phyloP scores from a whole-genome alignment of 2,329 filamentous ascomycete genomes.

The Exutisphaerella laricina region DNA sequence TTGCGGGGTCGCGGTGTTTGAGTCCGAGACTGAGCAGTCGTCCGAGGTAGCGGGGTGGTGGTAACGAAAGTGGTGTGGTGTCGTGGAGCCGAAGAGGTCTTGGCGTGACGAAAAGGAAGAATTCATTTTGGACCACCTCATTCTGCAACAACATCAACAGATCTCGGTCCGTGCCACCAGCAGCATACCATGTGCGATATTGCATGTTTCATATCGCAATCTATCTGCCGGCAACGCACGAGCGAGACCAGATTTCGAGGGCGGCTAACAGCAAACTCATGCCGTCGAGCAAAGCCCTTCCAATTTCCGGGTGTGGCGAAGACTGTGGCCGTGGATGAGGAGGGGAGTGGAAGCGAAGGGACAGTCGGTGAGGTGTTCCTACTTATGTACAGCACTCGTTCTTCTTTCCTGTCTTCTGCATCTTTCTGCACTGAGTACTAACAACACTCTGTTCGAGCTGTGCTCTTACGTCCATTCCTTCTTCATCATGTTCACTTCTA shows the following conservation, averaged over 20 bases:
- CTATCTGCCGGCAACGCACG: conserved; percentile 5
- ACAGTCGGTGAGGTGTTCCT: neutral
- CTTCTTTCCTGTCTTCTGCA: neutral
- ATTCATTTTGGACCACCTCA: no score
- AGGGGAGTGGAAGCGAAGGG: neutral
- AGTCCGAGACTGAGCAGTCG: no score
- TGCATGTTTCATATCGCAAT: conserved; percentile 5
- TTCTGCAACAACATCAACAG: no score
- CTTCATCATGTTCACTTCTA: conserved; percentile 19
- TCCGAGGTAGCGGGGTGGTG: no score
- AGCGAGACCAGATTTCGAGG: neutral
- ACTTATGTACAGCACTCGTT: neutral
- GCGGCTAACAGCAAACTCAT: neutral
- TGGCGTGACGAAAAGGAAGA: no score
- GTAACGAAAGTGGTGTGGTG: no score
- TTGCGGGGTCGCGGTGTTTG: no score
- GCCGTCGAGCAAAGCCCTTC: no score
- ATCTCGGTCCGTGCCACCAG: no score
- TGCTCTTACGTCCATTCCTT: conserved; percentile 12
- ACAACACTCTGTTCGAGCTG: neutral
- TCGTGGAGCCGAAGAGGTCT: no score
- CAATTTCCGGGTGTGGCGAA: neutral
- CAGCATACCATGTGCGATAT: no score
- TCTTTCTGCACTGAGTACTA: neutral
- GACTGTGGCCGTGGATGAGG: neutral